A percentile compares a stretch with the other conserved stretches of the same genome.
Conservation (phyloP, 371 early-diverging fungal species). For the Phascolomyces articulosus region DNA sequence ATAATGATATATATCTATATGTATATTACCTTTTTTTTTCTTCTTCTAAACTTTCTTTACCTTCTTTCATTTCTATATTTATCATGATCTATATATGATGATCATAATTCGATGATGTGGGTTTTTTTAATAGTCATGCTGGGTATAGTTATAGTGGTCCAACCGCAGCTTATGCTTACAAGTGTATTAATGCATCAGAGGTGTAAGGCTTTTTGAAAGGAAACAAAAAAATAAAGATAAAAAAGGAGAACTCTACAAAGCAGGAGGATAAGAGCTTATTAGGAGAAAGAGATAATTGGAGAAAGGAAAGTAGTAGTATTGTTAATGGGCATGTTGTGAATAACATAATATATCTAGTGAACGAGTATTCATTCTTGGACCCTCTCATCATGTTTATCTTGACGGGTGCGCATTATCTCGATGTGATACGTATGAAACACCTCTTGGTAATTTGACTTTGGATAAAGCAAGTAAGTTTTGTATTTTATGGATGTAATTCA, state of each 20-base stretch:
- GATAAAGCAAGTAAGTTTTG: constrained; percentile 58
- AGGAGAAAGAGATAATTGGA: too few relatives aligned
- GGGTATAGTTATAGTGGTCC: constrained; percentile 90
- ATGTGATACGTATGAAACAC: constrained; percentile 80
- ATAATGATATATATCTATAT: too few relatives aligned
- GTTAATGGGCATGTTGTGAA: too few relatives aligned
- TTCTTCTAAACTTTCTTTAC: neutral
- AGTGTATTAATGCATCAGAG: constrained; percentile 59
- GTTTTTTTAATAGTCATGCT: constrained; percentile 71
- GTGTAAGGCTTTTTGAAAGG: constrained; percentile 58
- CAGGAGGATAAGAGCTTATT: too few relatives aligned
- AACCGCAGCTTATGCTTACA: constrained; percentile 89
- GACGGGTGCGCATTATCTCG: constrained; percentile 77
- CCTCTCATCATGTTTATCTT: constrained; percentile 90
- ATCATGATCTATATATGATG: too few relatives aligned
- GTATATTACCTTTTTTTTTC: too few relatives aligned
- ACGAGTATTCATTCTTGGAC: constrained; percentile 90
- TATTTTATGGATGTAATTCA: too few relatives aligned
- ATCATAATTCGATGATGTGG: neutral
- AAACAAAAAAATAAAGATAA: neutral
- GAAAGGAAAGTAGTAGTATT: neutral
- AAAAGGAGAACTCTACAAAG: too few relatives aligned
- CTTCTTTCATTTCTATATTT: neutral
- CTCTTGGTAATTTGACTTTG: constrained; percentile 78
- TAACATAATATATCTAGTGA: constrained; percentile 46